A percentile compares a stretch with the other conserved stretches of the same genome.
Conservation (phyloP, 257 asterid genomes). For the Paulownia fortunei region DNA sequence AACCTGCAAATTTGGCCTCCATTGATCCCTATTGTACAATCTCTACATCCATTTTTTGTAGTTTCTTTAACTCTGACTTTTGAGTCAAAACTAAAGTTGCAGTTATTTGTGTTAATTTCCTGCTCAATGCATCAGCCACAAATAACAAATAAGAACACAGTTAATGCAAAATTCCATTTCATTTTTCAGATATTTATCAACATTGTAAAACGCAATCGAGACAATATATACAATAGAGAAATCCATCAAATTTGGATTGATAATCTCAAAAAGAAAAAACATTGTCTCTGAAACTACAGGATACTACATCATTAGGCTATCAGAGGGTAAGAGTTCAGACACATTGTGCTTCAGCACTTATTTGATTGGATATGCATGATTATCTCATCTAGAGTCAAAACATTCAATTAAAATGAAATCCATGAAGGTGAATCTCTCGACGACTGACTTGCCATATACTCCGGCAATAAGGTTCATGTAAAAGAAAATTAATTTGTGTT, state of each 20-base stretch:
- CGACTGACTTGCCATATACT: background rate
- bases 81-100: no score
- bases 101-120: no score
- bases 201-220: background rate
- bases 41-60: no score
- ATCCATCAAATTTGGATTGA: background rate
- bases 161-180: background rate
- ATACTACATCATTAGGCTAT: constrained; percentile 1
- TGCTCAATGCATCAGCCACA: no score
- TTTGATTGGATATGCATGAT: background rate
- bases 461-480: background rate
- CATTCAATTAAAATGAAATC: background rate
- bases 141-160: background rate
- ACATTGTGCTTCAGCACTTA: constrained; percentile 27
- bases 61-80: no score
- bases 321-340: background rate
- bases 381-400: background rate
- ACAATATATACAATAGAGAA: background rate
- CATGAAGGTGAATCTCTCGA: background rate
- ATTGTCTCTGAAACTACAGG: background rate
- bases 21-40: no score
- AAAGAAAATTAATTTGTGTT: constrained; percentile 8
- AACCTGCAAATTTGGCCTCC: no score
- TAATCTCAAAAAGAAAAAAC: background rate
- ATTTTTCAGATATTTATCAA: background rate